Evolutionary conservation across 768 basidiomycete species (phyloP), one percentile per base, ranked within the genome.

Genomic region (Pholiota molesta): DNA sequence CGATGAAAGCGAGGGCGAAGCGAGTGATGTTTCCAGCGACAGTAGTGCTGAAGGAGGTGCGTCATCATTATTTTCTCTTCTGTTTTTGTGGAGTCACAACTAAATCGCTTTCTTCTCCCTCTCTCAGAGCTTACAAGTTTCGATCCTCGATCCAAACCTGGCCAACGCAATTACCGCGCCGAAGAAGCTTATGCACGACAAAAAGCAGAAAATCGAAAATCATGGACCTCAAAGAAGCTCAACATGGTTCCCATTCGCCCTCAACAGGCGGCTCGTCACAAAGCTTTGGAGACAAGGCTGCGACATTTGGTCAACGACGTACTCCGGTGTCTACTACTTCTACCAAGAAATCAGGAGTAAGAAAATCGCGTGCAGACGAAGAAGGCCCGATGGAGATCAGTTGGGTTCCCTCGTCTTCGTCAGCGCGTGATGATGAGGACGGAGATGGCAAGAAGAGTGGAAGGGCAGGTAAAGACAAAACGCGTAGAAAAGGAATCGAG

Each of bases 301-400:
- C 87, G 1, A 83, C 90, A 19, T 87, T 93, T 71, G 91, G 91
- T 59, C 86, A 90, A 71, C 84, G 90, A n/a, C 83, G 87, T 51
- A 70, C 71, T 52, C 67, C 76, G 10, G 54, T 37, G 35, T 37
- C 35, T 37, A 9, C 35, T 16, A 37, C 52, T 17, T 52, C 61
- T 26, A 58, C 56, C 37, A 58, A 52, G 55, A 52, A 62, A 44
- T 55, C 66, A 17, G 52, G 54, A n/a, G 39, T 51, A 13, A 73
- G 66, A 29, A 68, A 67, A 31, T 40, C 49, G 11, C 40, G 53
- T 51, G 69, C 66, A 54, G 66, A 69, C 13, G 76, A 74, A 14
- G 89, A 89, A 67, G 89, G 89, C 13, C 88, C 86, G 11, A 86
- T 94, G 84, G 94, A 95, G 72, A 86, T 94, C 75, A 91, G 85